phyloP scores from a whole-genome alignment of 75 land plant genomes.

The Sequoiadendron giganteum region DNA sequence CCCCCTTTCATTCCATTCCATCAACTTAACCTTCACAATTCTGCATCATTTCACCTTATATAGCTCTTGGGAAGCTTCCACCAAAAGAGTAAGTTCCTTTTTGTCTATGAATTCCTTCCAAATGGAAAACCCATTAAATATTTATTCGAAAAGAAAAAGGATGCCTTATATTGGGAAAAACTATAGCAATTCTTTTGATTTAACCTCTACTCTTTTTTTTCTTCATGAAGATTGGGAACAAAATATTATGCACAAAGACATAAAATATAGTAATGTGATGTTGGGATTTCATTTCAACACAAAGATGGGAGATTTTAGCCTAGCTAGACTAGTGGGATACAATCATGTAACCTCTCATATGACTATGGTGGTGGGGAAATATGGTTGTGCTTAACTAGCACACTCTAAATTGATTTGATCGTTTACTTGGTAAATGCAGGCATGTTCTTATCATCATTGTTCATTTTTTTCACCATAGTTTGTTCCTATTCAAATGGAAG shows the following conservation, averaged over 20 bases:
- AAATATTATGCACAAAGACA: slow-evolving; percentile 39
- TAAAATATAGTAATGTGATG: slow-evolving; percentile 51
- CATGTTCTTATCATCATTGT: slow-evolving; percentile 34
- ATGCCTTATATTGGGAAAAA: slow-evolving; percentile 16
- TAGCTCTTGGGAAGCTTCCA: slow-evolving; percentile 43
- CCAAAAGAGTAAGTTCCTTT: slow-evolving; percentile 17
- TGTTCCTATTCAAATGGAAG: too few species aligned
- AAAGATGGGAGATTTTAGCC: slow-evolving; percentile 49
- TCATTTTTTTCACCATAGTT: slow-evolving; percentile 16
- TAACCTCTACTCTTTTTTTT: slow-evolving; percentile 37
- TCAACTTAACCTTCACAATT: too few species aligned
- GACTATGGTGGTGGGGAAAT: slow-evolving; percentile 27
- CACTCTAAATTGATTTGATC: too few species aligned
- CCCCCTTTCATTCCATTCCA: too few species aligned
- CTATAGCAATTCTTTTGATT: slow-evolving; percentile 26
- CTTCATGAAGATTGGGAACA: not conserved
- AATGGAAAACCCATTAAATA: slow-evolving; percentile 5
- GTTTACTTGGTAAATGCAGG: slow-evolving; percentile 16
- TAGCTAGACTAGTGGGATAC: slow-evolving; percentile 34
- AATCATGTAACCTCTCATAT: slow-evolving; percentile 14
- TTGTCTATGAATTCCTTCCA: slow-evolving; percentile 28
- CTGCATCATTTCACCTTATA: too few species aligned
- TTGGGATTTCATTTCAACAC: slow-evolving; percentile 46
- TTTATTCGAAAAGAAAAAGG: not conserved
- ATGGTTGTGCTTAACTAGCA: slow-evolving; percentile 40